phyloP scores from a whole-genome alignment of 495 filamentous ascomycete genomes.

The Xylaria longipes region DNA sequence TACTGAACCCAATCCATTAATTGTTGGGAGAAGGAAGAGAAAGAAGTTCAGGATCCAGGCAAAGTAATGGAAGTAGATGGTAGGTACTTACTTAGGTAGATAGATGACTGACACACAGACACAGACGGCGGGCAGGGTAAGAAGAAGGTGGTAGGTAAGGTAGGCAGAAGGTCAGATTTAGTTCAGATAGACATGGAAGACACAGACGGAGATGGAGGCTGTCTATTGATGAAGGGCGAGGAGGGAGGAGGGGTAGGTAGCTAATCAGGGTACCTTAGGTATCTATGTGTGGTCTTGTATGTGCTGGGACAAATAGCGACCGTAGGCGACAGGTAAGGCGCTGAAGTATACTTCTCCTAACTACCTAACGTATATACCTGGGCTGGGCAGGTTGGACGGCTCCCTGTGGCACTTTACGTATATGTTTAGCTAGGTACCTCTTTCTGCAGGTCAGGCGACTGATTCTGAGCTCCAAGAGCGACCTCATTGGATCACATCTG shows the following conservation, averaged over 20 bases:
- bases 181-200: slow-evolving; percentile 3
- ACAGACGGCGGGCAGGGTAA: slow-evolving; percentile 1
- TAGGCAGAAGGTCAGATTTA: slow-evolving; percentile 13
- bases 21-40: slow-evolving; percentile 9
- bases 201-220: slow-evolving; percentile 19
- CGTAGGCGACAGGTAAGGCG: neutral
- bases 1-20: slow-evolving; percentile 3
- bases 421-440: slow-evolving; percentile 21
- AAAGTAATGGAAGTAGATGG: slow-evolving; percentile 2
- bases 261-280: slow-evolving; percentile 4
- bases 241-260: slow-evolving; percentile 14
- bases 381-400: slow-evolving; percentile 12
- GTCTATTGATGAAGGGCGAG: slow-evolving; percentile 18
- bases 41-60: slow-evolving; percentile 12
- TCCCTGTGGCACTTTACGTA: slow-evolving; percentile 22
- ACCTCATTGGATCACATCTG: slow-evolving; percentile 20
- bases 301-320: neutral
- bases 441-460: slow-evolving; percentile 32
- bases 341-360: slow-evolving; percentile 4
- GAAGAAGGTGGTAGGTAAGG: neutral
- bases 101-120: neutral
- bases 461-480: slow-evolving; percentile 18
- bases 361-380: too few species aligned
- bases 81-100: slow-evolving; percentile 10
- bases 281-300: neutral